Base-by-base conservation (phyloP, 495 filamentous ascomycete species). In the Hyaloscypha finlandica region DNA sequence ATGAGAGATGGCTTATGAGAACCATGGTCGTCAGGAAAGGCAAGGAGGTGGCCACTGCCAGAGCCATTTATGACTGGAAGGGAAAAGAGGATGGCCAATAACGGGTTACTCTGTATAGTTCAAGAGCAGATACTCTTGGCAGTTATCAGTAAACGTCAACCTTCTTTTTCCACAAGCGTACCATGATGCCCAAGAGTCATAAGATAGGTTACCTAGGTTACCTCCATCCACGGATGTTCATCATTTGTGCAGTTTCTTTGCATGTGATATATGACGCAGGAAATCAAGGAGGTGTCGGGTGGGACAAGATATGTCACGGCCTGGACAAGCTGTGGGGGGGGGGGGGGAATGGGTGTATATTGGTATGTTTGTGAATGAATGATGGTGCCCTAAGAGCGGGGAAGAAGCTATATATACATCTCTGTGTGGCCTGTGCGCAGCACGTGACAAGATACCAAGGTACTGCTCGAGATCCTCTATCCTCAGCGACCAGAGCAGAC, bases 161-260 rank as follows among this genome's bases (percentile, higher is more conserved):
- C 25, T 25, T 25, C 25, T 2, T 25, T 25, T 25, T 25, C 25
- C 25, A 25, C 25, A 2, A 25, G 25, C 25, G 25, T 25, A 25
- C 25, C 25, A 25, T 25, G 25, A 25, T 25, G 25, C 25, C 25
- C 25, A 25, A 25, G 25, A 25, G 25, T 48, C n/a, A 12, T 48
- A n/a, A 11, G 11, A 48, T 48, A 48, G 42, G 42, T 48, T 48
- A 48, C 42, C 42, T 48, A 1, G 42, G 42, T 48, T 48, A 48
- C 42, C 42, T 48, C 42, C n/a, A 48, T 48, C 42, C 42, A 48
- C 42, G 42, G 42, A 11, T 48, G 42, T 48, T 48, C n/a, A 48
- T 48, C n/a, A 48, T 48, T 48, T 48, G 42, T 48, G 42, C n/a
- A 48, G 42, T 48, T 48, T 48, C 42, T 48, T 48, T 48, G 42